Conservation (phyloP, 306 rosid genomes). For the Gastrolobium bilobum region DNA sequence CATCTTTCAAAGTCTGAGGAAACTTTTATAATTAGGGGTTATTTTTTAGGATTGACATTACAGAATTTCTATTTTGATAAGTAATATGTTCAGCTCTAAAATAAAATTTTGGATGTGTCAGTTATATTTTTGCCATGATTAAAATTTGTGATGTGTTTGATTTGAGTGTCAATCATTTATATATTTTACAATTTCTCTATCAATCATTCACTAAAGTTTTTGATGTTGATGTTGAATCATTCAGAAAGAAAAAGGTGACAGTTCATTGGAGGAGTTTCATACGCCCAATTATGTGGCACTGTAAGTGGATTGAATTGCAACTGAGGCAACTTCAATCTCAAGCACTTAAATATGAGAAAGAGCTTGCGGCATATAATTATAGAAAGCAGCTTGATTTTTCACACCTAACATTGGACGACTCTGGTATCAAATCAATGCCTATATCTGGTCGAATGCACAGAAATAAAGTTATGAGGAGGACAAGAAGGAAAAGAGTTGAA, state of each 20-base stretch:
- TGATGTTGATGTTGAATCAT: background rate
- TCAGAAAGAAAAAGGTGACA: constrained; percentile 74
- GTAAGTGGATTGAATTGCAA: constrained; percentile 83
- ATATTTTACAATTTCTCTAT: constrained; percentile 34
- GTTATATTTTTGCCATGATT: background rate
- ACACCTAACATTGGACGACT: constrained; percentile 51
- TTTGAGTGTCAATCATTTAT: constrained; percentile 10
- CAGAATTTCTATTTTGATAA: background rate
- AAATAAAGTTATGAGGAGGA: constrained; percentile 72
- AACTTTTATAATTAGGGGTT: background rate
- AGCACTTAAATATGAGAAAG: constrained; percentile 62
- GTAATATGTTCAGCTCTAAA: background rate
- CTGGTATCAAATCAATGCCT: constrained; percentile 63
- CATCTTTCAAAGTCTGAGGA: background rate
- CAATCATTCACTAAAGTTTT: constrained; percentile 41
- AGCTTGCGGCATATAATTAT: constrained; percentile 60
- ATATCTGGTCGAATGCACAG: constrained; percentile 54
- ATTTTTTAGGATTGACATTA: background rate
- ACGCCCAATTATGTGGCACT: constrained; percentile 74
- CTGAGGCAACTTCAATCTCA: constrained; percentile 70
- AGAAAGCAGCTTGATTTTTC: constrained; percentile 56
- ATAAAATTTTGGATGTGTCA: background rate
- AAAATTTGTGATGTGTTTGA: constrained; percentile 13
- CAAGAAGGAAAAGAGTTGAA: constrained; percentile 75
- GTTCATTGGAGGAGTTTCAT: constrained; percentile 77